Percentiles rank a stretch among this genome's conserved stretches.
Evolutionary conservation across 495 filamentous ascomycete genomes (phyloP).

Genomic region (Penicillium malachiteum): DNA sequence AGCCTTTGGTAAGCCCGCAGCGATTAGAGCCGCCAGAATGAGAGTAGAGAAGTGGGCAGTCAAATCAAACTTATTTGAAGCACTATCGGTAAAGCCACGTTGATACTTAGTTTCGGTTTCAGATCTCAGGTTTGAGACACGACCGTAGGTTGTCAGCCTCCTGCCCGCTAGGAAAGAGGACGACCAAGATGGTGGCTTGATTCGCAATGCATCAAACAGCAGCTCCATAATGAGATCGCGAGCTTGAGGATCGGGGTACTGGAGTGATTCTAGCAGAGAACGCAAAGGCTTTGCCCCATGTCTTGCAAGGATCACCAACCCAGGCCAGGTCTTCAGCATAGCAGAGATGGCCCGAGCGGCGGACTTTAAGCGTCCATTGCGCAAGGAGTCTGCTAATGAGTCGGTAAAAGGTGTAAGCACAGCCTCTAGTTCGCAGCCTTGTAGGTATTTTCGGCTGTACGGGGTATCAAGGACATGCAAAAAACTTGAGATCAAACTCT

Average conservation of each 20-base stretch:
- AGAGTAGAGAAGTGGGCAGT: slow-evolving; percentile 91
- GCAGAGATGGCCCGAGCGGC: slow-evolving; percentile 82
- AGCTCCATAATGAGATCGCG: slow-evolving; percentile 76
- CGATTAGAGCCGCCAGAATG: slow-evolving; percentile 81
- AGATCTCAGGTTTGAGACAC: slow-evolving; percentile 82
- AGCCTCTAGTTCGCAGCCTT: slow-evolving; percentile 76
- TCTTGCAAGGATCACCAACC: slow-evolving; percentile 79
- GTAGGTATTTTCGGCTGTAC: slow-evolving; percentile 72
- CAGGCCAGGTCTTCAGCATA: slow-evolving; percentile 92
- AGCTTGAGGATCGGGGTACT: slow-evolving; percentile 65
- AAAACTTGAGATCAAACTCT: slow-evolving; percentile 79
- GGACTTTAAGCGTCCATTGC: slow-evolving; percentile 75
- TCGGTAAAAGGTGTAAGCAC: slow-evolving; percentile 90
- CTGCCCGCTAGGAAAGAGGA: slow-evolving; percentile 92
- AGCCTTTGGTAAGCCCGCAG: slow-evolving; percentile 71
- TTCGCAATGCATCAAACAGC: slow-evolving; percentile 84
- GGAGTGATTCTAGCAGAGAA: slow-evolving; percentile 77
- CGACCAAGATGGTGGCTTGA: slow-evolving; percentile 95
- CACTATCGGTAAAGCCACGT: slow-evolving; percentile 55
- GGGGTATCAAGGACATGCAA: slow-evolving; percentile 87
- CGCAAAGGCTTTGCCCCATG: slow-evolving; percentile 77
- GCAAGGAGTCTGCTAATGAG: slow-evolving; percentile 60
- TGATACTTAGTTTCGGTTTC: slow-evolving; percentile 49
- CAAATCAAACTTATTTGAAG: slow-evolving; percentile 72
- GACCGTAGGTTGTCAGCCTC: slow-evolving; percentile 88